Conservation (phyloP, 2,329 filamentous ascomycete species). For the Fusarium xyrophilum region DNA sequence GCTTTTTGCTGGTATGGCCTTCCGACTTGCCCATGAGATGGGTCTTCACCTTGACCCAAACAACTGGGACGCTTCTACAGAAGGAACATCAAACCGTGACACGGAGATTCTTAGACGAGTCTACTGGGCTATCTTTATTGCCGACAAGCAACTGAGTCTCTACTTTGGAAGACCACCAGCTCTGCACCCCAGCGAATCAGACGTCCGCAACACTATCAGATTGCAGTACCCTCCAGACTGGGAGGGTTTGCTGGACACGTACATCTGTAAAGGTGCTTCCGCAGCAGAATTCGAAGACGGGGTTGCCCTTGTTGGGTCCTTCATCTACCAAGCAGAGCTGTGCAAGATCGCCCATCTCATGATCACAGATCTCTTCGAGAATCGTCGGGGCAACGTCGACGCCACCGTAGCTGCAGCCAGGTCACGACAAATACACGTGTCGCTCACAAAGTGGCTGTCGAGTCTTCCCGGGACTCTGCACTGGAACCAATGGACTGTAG, state of each 20-base stretch:
- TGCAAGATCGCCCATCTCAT: constrained; percentile 58
- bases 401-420: constrained; percentile 51
- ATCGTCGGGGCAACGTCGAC: constrained; percentile 52
- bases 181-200: constrained; percentile 56
- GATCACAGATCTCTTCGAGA: constrained; percentile 60
- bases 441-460: constrained; percentile 55
- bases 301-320: constrained; percentile 51
- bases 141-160: constrained; percentile 58
- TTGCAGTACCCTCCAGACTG: constrained; percentile 59
- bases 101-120: constrained; percentile 57
- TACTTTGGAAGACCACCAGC: constrained; percentile 60
- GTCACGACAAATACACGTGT: constrained; percentile 55
- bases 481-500: constrained; percentile 60
- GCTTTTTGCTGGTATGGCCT: constrained; percentile 61
- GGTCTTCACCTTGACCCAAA: constrained; percentile 59
- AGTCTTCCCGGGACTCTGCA: constrained; percentile 55
- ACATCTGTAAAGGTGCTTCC: constrained; percentile 53
- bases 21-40: constrained; percentile 59
- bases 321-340: constrained; percentile 57
- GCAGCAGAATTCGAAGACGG: constrained; percentile 57
- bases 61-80: constrained; percentile 54
- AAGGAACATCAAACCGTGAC: constrained; percentile 45
- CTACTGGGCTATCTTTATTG: constrained; percentile 59
- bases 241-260: constrained; percentile 56
- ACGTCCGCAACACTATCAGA: constrained; percentile 56